These are phyloP conservation scores for Colletotrichum sp. DNA, from an alignment of 2,329 filamentous ascomycete species.

Conservation along the genomic window DNA sequence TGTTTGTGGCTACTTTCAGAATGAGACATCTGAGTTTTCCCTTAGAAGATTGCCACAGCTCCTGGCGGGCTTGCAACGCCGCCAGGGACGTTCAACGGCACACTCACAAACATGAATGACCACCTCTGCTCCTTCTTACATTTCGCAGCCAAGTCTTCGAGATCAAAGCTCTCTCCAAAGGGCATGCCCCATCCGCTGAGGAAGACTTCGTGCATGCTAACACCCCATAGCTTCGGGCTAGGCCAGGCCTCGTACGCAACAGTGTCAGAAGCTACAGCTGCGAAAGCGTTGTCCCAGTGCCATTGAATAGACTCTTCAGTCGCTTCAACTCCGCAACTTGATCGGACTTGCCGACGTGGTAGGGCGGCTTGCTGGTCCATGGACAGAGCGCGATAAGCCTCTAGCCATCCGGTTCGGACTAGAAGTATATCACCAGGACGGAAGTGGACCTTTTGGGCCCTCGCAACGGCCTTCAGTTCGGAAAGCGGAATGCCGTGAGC, in stretches of 20 bases:
- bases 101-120: slow-evolving; percentile 54
- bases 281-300: slow-evolving; percentile 52
- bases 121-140: slow-evolving; percentile 57
- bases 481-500: background rate
- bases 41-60: slow-evolving; percentile 45
- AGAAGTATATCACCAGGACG: slow-evolving; percentile 31
- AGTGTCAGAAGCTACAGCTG: slow-evolving; percentile 48
- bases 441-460: background rate
- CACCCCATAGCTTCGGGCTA: slow-evolving; percentile 36
- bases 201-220: slow-evolving; percentile 50
- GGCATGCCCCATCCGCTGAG: slow-evolving; percentile 54
- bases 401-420: slow-evolving; percentile 56
- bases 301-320: slow-evolving; percentile 42
- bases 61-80: slow-evolving; percentile 50
- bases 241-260: slow-evolving; percentile 47
- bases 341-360: background rate
- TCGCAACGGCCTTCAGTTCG: background rate
- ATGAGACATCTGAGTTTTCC: background rate
- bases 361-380: slow-evolving; percentile 31
- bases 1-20: background rate
- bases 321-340: slow-evolving; percentile 39
- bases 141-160: slow-evolving; percentile 41
- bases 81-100: slow-evolving; percentile 52
- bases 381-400: slow-evolving; percentile 43
- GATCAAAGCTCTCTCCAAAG: slow-evolving; percentile 38